These are phyloP conservation scores for Boletus rubropictus DNA, from an alignment of 768 basidiomycete species.

Conservation along the genomic window DNA sequence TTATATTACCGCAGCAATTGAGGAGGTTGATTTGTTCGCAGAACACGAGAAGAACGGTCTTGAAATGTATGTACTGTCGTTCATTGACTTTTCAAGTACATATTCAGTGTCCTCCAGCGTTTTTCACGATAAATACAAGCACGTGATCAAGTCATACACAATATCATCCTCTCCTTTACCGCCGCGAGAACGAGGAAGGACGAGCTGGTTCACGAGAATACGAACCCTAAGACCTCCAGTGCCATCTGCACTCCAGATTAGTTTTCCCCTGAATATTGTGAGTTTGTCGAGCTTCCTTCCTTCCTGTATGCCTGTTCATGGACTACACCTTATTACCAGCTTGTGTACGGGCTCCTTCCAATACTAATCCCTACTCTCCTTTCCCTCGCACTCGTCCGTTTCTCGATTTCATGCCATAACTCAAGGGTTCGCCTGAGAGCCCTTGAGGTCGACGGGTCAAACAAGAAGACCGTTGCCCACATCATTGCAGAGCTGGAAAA, in stretches of 20 bases:
- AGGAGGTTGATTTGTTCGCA: slow-evolving; percentile 59
- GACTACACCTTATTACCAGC: slow-evolving; percentile 29
- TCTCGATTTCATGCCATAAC: slow-evolving; percentile 50
- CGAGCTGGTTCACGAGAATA: slow-evolving; percentile 40
- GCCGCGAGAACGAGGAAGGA: slow-evolving; percentile 35
- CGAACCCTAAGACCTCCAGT: slow-evolving; percentile 41
- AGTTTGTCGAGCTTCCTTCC: slow-evolving; percentile 20
- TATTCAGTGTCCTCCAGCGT: slow-evolving; percentile 35
- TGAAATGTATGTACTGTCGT: slow-evolving; percentile 44
- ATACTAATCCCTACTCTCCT: slow-evolving; percentile 58
- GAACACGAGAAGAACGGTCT: slow-evolving; percentile 53
- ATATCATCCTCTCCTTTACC: slow-evolving; percentile 42
- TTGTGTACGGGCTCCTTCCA: slow-evolving; percentile 53
- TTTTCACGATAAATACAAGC: slow-evolving; percentile 49
- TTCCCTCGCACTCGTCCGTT: slow-evolving; percentile 47
- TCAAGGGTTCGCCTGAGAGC: slow-evolving; percentile 62
- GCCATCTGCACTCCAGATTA: slow-evolving; percentile 52
- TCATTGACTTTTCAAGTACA: background rate
- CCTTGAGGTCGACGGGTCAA: slow-evolving; percentile 52
- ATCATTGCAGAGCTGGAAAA: slow-evolving; percentile 54
- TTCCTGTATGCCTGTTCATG: background rate
- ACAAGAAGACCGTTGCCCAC: slow-evolving; percentile 47
- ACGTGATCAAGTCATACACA: slow-evolving; percentile 50
- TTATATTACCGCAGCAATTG: slow-evolving; percentile 72
- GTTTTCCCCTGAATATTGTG: slow-evolving; percentile 71